Conservation (phyloP, 2,329 filamentous ascomycete genomes). For the Penicillium capsulatum region DNA sequence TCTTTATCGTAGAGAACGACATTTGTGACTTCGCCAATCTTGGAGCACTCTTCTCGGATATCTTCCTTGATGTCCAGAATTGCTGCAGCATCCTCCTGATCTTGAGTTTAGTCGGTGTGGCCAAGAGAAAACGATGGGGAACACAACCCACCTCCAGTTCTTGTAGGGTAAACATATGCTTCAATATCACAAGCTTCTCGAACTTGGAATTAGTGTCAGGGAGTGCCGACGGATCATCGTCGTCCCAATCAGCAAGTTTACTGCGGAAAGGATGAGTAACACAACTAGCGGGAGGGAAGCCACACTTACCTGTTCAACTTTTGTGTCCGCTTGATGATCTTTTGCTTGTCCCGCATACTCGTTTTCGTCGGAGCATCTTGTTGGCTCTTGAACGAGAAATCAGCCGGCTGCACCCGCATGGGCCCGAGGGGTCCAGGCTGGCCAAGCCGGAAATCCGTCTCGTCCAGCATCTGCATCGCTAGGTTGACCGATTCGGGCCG, state of each 20-base stretch:
- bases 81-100: conserved; percentile 68
- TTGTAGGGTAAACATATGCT: conserved; percentile 85
- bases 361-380: conserved; percentile 58
- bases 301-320: conserved; percentile 64
- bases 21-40: conserved; percentile 83
- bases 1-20: conserved; percentile 88
- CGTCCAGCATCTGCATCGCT: conserved; percentile 52
- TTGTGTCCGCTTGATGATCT: conserved; percentile 86
- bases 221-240: conserved; percentile 67
- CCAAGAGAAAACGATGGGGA: neutral
- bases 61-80: conserved; percentile 92
- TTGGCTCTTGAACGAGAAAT: conserved; percentile 86
- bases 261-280: conserved; percentile 44
- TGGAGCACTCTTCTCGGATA: conserved; percentile 81
- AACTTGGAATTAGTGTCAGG: conserved; percentile 57
- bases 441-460: conserved; percentile 67
- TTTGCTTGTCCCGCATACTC: conserved; percentile 69
- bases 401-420: conserved; percentile 79
- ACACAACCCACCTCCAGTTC: conserved; percentile 61
- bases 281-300: neutral
- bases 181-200: conserved; percentile 81
- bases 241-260: conserved; percentile 91
- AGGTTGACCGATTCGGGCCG: conserved; percentile 84
- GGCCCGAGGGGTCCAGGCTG: conserved; percentile 51
- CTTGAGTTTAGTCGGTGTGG: neutral